Conservation (phyloP, 192 early-diverging fungal species). For the Coemansia sp. region DNA sequence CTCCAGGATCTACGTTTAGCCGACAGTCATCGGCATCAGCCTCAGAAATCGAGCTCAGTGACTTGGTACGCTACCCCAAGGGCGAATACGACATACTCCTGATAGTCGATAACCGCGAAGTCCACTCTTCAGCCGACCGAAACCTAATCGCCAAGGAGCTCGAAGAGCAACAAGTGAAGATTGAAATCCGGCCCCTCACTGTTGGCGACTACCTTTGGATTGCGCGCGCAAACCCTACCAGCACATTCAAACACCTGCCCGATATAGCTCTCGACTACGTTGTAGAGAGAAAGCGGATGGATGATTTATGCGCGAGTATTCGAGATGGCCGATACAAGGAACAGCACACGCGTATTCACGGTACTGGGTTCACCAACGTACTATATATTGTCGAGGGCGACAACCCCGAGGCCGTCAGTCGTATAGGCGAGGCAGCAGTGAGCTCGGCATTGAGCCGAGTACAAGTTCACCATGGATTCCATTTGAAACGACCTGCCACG, state of each 20-base stretch:
- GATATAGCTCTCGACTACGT: constrained; percentile 84
- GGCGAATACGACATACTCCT: constrained; percentile 61
- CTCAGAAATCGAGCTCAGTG: constrained; percentile 21
- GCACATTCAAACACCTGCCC: constrained; percentile 20
- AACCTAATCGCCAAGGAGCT: constrained; percentile 74
- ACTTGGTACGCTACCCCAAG: constrained; percentile 29
- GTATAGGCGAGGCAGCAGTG: constrained; percentile 66
- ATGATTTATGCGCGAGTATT: constrained; percentile 90
- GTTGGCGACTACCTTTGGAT: constrained; percentile 94
- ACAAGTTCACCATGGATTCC: constrained; percentile 82
- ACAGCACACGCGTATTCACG: constrained; percentile 84
- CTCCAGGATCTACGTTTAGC: constrained; percentile 23
- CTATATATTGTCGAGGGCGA: constrained; percentile 91
- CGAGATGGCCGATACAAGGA: constrained; percentile 92
- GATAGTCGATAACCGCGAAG: constrained; percentile 84
- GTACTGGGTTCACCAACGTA: constrained; percentile 70
- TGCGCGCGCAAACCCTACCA: constrained; percentile 58
- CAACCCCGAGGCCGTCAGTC: constrained; percentile 61
- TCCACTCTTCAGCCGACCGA: constrained; percentile 68
- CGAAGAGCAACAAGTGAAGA: constrained; percentile 57
- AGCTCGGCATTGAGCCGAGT: constrained; percentile 73
- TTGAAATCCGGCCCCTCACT: constrained; percentile 65
- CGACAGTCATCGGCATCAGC: constrained; percentile 32
- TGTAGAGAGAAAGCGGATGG: constrained; percentile 93
- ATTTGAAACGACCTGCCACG: constrained; percentile 72